Evolutionary conservation across 306 rosid species (phyloP), one percentile per base, ranked within the genome.

Genomic region (Canavalia gladiata): DNA sequence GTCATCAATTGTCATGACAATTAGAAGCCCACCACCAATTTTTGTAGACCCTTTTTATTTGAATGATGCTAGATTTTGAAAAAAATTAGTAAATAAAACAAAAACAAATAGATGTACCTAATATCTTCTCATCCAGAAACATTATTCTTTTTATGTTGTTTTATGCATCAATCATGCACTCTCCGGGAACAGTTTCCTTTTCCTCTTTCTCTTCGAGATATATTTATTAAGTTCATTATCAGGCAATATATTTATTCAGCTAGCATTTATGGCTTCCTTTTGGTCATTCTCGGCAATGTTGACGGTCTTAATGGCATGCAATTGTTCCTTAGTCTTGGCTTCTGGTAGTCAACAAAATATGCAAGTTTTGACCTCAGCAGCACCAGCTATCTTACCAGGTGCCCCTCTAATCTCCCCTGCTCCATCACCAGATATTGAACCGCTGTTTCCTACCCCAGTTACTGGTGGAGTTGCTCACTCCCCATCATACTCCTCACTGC

Each of bases 201-300:
- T 18, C 41, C 70, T 64, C 70, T 39, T 64, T 64, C 70, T 37
- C 49, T 5, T 64, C 31, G 6, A n/a, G 0, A 37, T n/a, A 39
- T 39, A 65, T n/a, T 35, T 35, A 62, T 62, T 34, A 8, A 30
- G 45, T 64, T 80, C 81, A 76, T 83, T 29, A 70, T 28, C 42
- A 71, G 70, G 60, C 68, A 60, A 69, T 43, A 77, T 77, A 83
- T 83, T 41, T 33, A 37, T 64, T 18, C 30, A 10, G 7, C 10
- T 0, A 72, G 8, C 57, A 78, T 78, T 64, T 34, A 83, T 83
- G 83, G 76, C 80, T 72, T 65, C 80, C 75, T 72, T 83, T 72
- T 72, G 55, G 60, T 72, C 62, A 54, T 29, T 83, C 71, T 64
- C 39, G 13, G 47, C 75, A 43, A 62, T 55, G 6, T 8, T 83